Base-by-base conservation (phyloP, 2,329 filamentous ascomycete species). In the Cryphonectria naterciae region DNA sequence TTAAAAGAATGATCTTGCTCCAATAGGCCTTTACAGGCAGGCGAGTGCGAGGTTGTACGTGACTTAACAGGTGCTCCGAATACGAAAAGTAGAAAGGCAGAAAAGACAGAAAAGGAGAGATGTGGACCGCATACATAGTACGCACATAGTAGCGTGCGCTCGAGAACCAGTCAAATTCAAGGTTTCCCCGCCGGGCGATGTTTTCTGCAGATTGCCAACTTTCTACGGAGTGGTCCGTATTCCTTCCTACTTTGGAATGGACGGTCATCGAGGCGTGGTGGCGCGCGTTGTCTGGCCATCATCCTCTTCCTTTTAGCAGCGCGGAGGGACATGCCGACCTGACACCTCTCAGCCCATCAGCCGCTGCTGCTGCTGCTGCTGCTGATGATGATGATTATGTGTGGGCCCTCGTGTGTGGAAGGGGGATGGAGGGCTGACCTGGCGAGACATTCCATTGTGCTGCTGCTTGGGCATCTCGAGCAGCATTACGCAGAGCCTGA, bases 221-320 rank as follows among this genome's bases (percentile, higher is more conserved):
- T 56, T 56, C 11, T 56, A 56, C 54, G 54, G 54, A 56, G 25
- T 15, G 25, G 25, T 56, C 54, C 25, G 25, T 58, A 58, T 32
- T 58, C 54, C 54, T 58, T 32, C 54, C 54, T 58, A 58, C 54
- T 58, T 58, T 28, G 28, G 54, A 19, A 58, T 58, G 28, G 54
- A 58, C 54, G 54, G 8, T 32, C 19, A 15, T 32, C 28, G 25
- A 32, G 13, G 11, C 25, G 6, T 32, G 15, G 28, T 17, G 28
- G 54, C 54, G 28, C 28, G 15, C 17, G 54, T 58, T 58, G 54
- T 15, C 3, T 28, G n/a, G n/a, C n/a, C 25, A 19, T 28, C 54
- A 32, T 32, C 52, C 13, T 28, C 54, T 58, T 32, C 28, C 19
- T 8, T 28, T 32, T 8, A 28, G 28, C 54, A 32, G 28, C 13